Conservation (phyloP, 2,329 filamentous ascomycete genomes). For the Colletotrichum endophyticum region DNA sequence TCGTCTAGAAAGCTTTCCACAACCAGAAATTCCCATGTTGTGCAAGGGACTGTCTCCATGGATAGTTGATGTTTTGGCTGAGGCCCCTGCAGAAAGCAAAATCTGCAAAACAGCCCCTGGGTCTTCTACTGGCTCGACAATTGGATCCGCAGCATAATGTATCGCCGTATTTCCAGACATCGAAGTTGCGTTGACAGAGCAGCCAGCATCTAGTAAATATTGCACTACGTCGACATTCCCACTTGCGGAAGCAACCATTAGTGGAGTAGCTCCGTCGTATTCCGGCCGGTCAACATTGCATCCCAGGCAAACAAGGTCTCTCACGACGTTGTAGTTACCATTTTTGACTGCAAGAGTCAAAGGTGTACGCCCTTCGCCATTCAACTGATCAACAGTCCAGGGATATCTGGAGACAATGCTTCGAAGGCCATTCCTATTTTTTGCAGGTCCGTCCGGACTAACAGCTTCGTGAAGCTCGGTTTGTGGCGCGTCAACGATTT, state of each 20-base stretch:
- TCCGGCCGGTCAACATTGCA: not conserved
- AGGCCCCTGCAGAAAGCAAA: not conserved
- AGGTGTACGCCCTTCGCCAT: not conserved
- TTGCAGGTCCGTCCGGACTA: fast-evolving
- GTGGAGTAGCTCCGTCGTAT: not conserved
- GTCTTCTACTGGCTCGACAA: fast-evolving
- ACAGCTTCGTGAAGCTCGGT: not conserved
- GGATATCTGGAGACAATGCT: not conserved
- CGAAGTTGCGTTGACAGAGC: fast-evolving
- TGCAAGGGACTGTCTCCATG: not conserved
- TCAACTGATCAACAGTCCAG: not conserved
- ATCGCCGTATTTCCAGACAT: fast-evolving
- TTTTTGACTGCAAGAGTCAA: not conserved
- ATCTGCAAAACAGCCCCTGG: fast-evolving
- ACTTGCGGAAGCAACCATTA: fast-evolving
- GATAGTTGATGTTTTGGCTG: fast-evolving
- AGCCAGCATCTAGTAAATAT: not conserved
- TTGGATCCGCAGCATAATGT: not conserved
- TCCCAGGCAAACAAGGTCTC: not conserved
- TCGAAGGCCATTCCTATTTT: not conserved
- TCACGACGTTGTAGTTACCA: not conserved
- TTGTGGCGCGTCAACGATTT: not conserved
- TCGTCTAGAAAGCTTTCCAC: fast-evolving
- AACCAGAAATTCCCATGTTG: fast-evolving
- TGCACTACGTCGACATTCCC: not conserved